Evolutionary conservation across 495 filamentous ascomycete genomes (phyloP).

Genomic region (Podospora sp.): DNA sequence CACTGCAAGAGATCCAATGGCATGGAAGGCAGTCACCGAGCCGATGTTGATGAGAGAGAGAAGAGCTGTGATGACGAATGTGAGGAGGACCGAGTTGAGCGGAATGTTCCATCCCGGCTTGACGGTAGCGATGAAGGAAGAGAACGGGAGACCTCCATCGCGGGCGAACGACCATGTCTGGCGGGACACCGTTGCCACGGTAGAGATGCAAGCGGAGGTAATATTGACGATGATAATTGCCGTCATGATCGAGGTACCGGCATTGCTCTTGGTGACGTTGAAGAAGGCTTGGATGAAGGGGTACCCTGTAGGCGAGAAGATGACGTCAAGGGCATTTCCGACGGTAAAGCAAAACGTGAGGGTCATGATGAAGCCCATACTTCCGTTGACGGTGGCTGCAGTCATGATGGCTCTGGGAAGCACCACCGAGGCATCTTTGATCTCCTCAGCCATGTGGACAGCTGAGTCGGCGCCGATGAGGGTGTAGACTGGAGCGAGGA

Average conservation of each 20-base stretch:
- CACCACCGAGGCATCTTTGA: slow-evolving; percentile 48
- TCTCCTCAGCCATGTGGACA: slow-evolving; percentile 49
- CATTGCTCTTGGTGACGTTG: slow-evolving; percentile 45
- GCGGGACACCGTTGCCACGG: slow-evolving; percentile 56
- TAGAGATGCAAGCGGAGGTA: slow-evolving; percentile 50
- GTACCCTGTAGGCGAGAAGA: slow-evolving; percentile 45
- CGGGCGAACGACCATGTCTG: slow-evolving; percentile 63
- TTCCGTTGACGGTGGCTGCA: slow-evolving; percentile 42
- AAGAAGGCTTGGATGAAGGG: slow-evolving; percentile 59
- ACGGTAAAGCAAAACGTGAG: slow-evolving; percentile 52
- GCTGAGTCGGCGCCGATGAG: slow-evolving; percentile 32
- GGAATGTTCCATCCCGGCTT: slow-evolving; percentile 52
- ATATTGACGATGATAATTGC: slow-evolving; percentile 51
- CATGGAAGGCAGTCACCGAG: slow-evolving; percentile 57
- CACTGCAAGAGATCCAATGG: slow-evolving; percentile 55
- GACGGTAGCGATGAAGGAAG: slow-evolving; percentile 45
- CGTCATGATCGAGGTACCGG: slow-evolving; percentile 51
- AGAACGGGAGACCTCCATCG: slow-evolving; percentile 62
- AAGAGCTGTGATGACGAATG: slow-evolving; percentile 52
- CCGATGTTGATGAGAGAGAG: slow-evolving; percentile 65
- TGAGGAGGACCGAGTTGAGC: slow-evolving; percentile 53
- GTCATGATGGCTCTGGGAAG: slow-evolving; percentile 53
- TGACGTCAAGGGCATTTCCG: slow-evolving; percentile 39
- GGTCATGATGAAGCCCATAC: slow-evolving; percentile 47
- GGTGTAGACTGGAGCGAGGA: slow-evolving; percentile 26